phyloP scores from a whole-genome alignment of 768 basidiomycete genomes.

The Coprinellus aureogranulatus region DNA sequence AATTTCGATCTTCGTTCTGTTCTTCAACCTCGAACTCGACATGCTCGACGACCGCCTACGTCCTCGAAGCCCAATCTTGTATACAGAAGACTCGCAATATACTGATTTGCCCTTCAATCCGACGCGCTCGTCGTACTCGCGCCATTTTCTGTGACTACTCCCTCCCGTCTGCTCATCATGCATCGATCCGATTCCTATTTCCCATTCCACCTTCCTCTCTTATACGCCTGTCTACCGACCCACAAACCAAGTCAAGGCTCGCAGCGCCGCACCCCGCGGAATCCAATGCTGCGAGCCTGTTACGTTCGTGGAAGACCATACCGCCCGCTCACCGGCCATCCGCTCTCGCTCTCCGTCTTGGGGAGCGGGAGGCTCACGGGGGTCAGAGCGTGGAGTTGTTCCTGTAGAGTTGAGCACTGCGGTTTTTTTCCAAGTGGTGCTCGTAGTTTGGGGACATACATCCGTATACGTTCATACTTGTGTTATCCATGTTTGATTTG shows the following conservation, averaged over 20 bases:
- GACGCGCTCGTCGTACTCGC: too few relatives aligned
- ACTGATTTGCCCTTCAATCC: background rate
- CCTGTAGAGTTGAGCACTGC: constrained; percentile 9
- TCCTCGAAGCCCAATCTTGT: too few relatives aligned
- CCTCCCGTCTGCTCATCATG: too few relatives aligned
- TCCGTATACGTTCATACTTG: background rate
- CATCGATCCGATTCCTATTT: background rate
- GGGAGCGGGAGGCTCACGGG: background rate
- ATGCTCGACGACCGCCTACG: background rate
- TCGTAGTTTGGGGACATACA: constrained; percentile 14
- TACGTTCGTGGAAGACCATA: constrained; percentile 12
- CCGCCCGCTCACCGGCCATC: background rate
- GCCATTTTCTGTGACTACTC: too few relatives aligned
- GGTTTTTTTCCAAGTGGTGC: background rate
- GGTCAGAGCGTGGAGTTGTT: constrained; percentile 7
- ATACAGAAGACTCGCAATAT: too few relatives aligned
- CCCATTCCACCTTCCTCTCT: background rate
- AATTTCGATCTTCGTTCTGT: background rate
- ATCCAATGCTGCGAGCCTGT: constrained; percentile 7
- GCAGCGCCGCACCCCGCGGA: background rate
- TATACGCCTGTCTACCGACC: background rate
- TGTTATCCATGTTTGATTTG: too few relatives aligned
- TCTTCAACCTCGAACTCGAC: background rate
- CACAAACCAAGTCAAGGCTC: constrained; percentile 14
- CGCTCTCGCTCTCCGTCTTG: constrained; percentile 7